phyloP scores from a whole-genome alignment of 257 asterid species.

The Orobanche coerulescens region DNA sequence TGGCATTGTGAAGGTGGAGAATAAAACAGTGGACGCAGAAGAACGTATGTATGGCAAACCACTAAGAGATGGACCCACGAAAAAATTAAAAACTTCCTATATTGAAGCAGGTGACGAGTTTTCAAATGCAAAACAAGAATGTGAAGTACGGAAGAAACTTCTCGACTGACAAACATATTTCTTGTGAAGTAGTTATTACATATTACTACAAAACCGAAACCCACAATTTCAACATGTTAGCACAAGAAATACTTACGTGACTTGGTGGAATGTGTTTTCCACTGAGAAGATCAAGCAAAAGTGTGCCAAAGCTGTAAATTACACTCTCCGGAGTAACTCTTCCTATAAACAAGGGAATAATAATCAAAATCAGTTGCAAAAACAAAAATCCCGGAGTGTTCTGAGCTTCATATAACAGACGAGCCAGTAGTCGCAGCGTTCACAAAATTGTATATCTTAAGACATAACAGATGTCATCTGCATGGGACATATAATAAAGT shows the following conservation, averaged over 20 bases:
- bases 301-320: slow-evolving; percentile 88
- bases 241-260: slow-evolving; percentile 52
- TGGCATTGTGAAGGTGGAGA: too few species aligned
- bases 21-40: too few species aligned
- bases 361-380: slow-evolving; percentile 11
- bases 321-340: slow-evolving; percentile 89
- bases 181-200: background rate
- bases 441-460: background rate
- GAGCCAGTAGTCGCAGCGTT: background rate
- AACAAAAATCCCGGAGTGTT: background rate
- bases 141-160: slow-evolving; percentile 6
- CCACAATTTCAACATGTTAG: slow-evolving; percentile 5
- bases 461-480: background rate
- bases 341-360: slow-evolving; percentile 39
- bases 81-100: slow-evolving; percentile 1
- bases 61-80: background rate
- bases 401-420: background rate
- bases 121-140: background rate
- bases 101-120: slow-evolving; percentile 1
- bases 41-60: background rate
- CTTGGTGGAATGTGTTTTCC: slow-evolving; percentile 98
- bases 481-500: background rate
- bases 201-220: background rate
- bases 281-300: slow-evolving; percentile 90
- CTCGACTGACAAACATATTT: background rate